Base-by-base conservation (phyloP, 2,329 filamentous ascomycete genomes). In the Fusarium zealandicum region DNA sequence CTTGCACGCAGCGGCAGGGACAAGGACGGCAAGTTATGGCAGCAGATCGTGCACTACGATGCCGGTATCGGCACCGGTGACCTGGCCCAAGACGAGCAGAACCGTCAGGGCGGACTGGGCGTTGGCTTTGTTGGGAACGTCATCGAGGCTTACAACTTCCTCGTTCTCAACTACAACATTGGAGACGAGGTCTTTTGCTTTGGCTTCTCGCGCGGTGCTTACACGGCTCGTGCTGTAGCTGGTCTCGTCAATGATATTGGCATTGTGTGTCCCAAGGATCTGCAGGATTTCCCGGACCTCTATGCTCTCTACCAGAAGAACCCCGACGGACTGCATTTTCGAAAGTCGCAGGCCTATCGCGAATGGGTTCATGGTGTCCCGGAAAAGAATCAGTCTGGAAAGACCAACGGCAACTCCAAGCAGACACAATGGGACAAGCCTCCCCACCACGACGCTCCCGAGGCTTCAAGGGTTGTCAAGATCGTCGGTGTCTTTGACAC, bases 21-120 rank as follows among this genome's bases (percentile, higher is more conserved):
- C 12, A 68, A 65, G 5, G 63, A 67, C 17, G 63, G 61, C 32
- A 67, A 66, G 13, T 61, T 66, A 40, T 67, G 69, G 64, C 68
- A 70, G n/a, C 73, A 75, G 55, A 52, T 75, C 28, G 68, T 75
- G 6, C 72, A 70, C 55, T 76, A 76, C 47, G 71, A 75, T 17
- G 68, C 72, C 7, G 73, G 73, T 7, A 70, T 72, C 17, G 73
- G 73, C 8, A 65, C 60, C 8, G 47, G 64, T 35, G 46, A 67
- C 25, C 20, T 62, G 1, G 42, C 46, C n/a, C 49, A 48, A 17
- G 31, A 40, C 27, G 61, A 64, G 25, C 51, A 56, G 33, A 58
- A 59, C n/a, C 54, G 61, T 6, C 57, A 64, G 13, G 61, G 61
- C 18, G 58, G 57, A 3, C 51, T 69, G 13, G 70, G 70, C 2